Percentiles rank a stretch among this genome's conserved stretches.
Evolutionary conservation across 148 eudicot genomes (phyloP).

Genomic region (Salicornia ramosissima): DNA sequence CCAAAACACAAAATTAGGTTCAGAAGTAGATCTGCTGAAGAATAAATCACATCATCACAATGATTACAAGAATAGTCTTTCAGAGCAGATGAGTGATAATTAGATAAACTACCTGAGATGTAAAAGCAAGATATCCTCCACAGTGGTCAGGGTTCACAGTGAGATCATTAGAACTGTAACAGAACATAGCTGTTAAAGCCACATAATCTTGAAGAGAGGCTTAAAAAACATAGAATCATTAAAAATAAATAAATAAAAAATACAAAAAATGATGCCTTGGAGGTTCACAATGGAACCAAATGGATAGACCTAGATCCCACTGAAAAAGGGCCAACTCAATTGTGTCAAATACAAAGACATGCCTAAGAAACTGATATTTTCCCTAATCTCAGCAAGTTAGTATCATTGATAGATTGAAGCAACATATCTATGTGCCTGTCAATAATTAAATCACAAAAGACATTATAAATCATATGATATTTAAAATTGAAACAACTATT

Average conservation of each 20-base stretch:
- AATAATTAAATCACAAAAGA: neutral
- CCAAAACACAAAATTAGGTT: neutral
- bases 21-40: neutral
- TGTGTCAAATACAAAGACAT: neutral
- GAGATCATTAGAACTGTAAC: conserved; percentile 60
- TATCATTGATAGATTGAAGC: neutral
- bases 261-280: neutral
- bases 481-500: neutral
- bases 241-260: neutral
- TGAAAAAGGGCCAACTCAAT: neutral
- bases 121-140: conserved; percentile 89
- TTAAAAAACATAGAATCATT: neutral
- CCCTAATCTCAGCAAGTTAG: neutral
- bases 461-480: neutral
- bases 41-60: too few species aligned
- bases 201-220: neutral
- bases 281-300: conserved; percentile 1
- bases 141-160: conserved; percentile 61
- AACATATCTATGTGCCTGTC: neutral
- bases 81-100: neutral
- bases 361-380: neutral
- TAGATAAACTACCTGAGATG: conserved; percentile 51
- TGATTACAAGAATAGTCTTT: too few species aligned
- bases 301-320: neutral
- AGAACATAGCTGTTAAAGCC: conserved; percentile 11